Percentiles rank a stretch among this genome's conserved stretches.
Conservation (phyloP, 805 yeast species). For the Scheffersomyces amazonensis region DNA sequence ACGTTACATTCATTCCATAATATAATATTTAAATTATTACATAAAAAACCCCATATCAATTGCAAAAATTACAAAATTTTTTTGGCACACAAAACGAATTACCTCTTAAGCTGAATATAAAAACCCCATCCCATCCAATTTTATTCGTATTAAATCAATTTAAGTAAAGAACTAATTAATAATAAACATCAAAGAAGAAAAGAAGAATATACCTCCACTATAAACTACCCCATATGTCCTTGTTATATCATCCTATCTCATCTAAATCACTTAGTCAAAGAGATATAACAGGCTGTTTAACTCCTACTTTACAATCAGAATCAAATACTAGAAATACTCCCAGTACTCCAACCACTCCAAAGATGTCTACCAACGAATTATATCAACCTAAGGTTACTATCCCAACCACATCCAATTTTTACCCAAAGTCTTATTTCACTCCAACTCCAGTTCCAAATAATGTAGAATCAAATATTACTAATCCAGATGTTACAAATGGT, state of each 20-base stretch:
- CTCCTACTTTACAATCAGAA: slow-evolving; percentile 20
- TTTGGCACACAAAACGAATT: too few species aligned
- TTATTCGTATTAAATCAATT: too few species aligned
- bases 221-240: slow-evolving; percentile 16
- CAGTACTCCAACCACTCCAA: not conserved
- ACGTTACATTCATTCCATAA: too few species aligned
- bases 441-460: not conserved
- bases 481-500: not conserved
- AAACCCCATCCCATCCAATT: too few species aligned
- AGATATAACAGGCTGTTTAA: slow-evolving; percentile 26
- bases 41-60: too few species aligned
- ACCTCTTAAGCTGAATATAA: too few species aligned
- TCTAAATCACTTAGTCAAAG: slow-evolving; percentile 25
- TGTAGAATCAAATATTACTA: not conserved
- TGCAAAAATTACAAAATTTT: too few species aligned
- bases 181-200: not conserved
- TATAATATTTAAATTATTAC: too few species aligned
- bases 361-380: slow-evolving; percentile 2
- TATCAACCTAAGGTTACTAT: not conserved
- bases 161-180: too few species aligned
- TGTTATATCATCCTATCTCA: slow-evolving; percentile 29
- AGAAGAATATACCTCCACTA: not conserved
- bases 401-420: slow-evolving; percentile 6
- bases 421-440: slow-evolving; percentile 3
- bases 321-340: not conserved